Conservation (phyloP, 805 yeast genomes). For the Pichia insulana region DNA sequence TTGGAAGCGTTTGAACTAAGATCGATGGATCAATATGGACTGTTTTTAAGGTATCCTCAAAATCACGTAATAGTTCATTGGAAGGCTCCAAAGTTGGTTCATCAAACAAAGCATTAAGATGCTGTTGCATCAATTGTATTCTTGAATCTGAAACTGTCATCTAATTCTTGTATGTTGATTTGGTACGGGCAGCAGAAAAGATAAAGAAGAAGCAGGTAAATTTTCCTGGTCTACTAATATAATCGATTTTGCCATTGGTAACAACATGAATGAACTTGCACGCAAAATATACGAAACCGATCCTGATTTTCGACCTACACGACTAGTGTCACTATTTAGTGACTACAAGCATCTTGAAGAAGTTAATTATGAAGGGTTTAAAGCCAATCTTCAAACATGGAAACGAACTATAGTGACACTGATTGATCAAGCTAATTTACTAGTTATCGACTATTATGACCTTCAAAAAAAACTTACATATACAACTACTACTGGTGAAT, state of each 20-base stretch:
- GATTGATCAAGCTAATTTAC: constrained; percentile 22
- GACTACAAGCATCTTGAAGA: constrained; percentile 37
- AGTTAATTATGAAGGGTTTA: constrained; percentile 39
- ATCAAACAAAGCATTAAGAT: constrained; percentile 12
- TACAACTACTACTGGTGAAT: background rate
- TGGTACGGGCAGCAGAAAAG: too few species aligned
- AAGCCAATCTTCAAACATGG: constrained; percentile 44
- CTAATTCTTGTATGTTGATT: background rate
- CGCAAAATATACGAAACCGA: background rate
- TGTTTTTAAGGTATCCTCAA: constrained; percentile 12
- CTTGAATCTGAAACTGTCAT: constrained; percentile 15
- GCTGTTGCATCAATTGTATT: constrained; percentile 12
- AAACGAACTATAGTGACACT: constrained; percentile 24
- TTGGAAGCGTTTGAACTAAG: constrained; percentile 15
- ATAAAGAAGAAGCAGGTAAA: too few species aligned
- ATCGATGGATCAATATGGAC: constrained; percentile 11
- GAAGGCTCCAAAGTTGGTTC: constrained; percentile 11
- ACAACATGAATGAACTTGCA: constrained; percentile 1
- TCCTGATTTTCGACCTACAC: constrained; percentile 15
- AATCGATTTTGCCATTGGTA: too few species aligned
- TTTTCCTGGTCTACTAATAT: too few species aligned
- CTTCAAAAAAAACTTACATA: constrained; percentile 13
- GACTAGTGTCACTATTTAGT: constrained; percentile 41
- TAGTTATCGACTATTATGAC: constrained; percentile 16
- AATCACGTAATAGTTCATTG: constrained; percentile 12